Evolutionary conservation across 257 asterid genomes (phyloP), one percentile per base, ranked within the genome.

Genomic region (Plantago ovata): DNA sequence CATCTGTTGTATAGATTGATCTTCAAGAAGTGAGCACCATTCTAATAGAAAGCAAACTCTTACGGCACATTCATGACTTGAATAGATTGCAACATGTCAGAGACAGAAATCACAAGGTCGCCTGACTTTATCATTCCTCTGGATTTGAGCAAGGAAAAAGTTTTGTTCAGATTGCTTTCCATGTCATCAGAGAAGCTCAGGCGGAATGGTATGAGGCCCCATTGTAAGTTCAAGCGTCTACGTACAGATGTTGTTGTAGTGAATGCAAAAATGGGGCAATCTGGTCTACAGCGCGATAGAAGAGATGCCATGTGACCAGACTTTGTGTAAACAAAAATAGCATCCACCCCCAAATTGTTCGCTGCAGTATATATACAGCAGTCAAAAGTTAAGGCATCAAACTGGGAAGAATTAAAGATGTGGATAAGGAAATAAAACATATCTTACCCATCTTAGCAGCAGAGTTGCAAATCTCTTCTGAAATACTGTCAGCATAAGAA

Each of bases 401-500:
- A 28, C 36, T 28, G 36, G 36, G 2, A 3, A 6, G 3, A n/a
- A n/a, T n/a, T n/a, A n/a, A n/a, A n/a, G n/a, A n/a, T n/a, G n/a
- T n/a, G n/a, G n/a, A n/a, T n/a, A n/a, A n/a, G n/a, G n/a, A n/a
- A n/a, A n/a, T n/a, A n/a, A n/a, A n/a, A n/a, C n/a, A n/a, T n/a
- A 57, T 55, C 83, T 81, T 82, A 93, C 99, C 99, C 97, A 93
- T 86, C 83, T 89, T 84, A 67, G 97, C 97, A 63, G 99, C 86
- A 72, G 94, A 93, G 70, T 81, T 93, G 83, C 99, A 93, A 44
- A 89, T 93, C 77, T 93, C 99, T 74, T 93, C 99, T 4, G 95
- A 93, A 62, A 93, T 93, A 50, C 89, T 72, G 73, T 86, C 96
- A 0, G 87, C 49, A 69, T 67, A 89, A 51, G 97, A 89, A 38